Base-by-base conservation (phyloP, 164 flowering plant genomes). In the Saururus chinensis region DNA sequence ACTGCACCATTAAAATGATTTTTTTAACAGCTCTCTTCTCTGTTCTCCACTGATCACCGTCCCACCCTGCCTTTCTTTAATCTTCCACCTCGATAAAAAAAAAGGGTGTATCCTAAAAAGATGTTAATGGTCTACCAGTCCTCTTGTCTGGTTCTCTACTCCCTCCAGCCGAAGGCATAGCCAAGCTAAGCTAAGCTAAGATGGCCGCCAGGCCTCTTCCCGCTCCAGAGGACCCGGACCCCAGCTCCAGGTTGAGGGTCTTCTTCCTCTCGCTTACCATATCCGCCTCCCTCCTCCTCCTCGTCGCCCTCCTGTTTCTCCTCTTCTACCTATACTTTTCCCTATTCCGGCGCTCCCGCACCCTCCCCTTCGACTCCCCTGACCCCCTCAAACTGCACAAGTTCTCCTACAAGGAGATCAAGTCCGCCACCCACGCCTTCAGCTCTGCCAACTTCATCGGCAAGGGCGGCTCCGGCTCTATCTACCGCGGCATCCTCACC, bases 391-490 rank as follows among this genome's bases (percentile, higher is more conserved):
- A 81, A 75, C 84, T 89, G 55, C 85, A 76, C 21, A 78, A 68
- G 19, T 92, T 83, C 73, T 71, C 83, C 9, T 87, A 80, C 87
- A 79, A 64, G 23, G 98, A 93, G 76, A 84, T 93, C 26, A 81
- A 78, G 62, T 66, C 73, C 17, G 96, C 96, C 22, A 88, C 98
- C 41, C 68, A 80, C 60, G 73, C 64, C 9, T 93, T 89, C 70
- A 70, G 64, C 59, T 74, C 65, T 1, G 72, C 78, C 7, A 86
- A 90, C 53, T 59, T 73, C 30, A 73, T 92, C 19, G 98, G 98
- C 0, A 85, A 80, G 74, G 98, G 98, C 3, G 97, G 95, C 9
- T 86, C 97, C 0, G 96, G 88, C 9, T 69, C 89, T 26, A 97
- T 93, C 1, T 93, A 71, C 73, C 74, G 81, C 21, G 97, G 97